Evolutionary conservation across 768 basidiomycete genomes (phyloP).

Genomic region (Pilatotrama ljubarskyi): DNA sequence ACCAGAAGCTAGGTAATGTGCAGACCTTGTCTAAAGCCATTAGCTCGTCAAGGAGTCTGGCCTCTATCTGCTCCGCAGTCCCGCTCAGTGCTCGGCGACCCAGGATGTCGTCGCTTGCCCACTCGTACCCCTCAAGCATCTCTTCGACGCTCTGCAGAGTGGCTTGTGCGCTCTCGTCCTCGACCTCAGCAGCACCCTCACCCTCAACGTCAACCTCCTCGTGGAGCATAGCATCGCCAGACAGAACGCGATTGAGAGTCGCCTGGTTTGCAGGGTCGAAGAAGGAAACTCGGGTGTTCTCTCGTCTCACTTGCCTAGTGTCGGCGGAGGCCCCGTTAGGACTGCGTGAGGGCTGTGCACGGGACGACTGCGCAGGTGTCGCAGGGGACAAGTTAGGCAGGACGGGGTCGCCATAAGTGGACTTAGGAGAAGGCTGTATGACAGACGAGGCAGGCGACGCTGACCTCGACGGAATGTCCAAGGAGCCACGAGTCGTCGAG

Average conservation of each 20-base stretch:
- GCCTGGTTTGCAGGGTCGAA: conserved; percentile 81
- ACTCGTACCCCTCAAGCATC: conserved; percentile 98
- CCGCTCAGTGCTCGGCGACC: conserved; percentile 64
- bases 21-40: conserved; percentile 89
- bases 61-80: conserved; percentile 90
- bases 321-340: conserved; percentile 26
- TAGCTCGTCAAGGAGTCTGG: conserved; percentile 83
- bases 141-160: conserved; percentile 94
- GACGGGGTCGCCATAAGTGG: conserved; percentile 10
- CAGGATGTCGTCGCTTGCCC: conserved; percentile 82
- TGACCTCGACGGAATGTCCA: conserved; percentile 11
- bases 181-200: conserved; percentile 35
- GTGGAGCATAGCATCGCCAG: conserved; percentile 35
- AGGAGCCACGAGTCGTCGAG: neutral
- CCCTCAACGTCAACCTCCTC: conserved; percentile 48
- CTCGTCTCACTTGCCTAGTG: conserved; percentile 47
- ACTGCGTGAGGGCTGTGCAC: conserved; percentile 7
- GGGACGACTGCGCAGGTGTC: neutral
- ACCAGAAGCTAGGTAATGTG: conserved; percentile 8
- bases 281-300: conserved; percentile 76
- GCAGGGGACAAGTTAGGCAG: neutral
- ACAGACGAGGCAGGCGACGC: conserved; percentile 13
- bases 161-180: conserved; percentile 67
- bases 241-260: conserved; percentile 67
- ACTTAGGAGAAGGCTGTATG: conserved; percentile 18